Evolutionary conservation across 2,329 filamentous ascomycete species (phyloP).

Genomic region (Monilinia vaccinii-corymbosi): DNA sequence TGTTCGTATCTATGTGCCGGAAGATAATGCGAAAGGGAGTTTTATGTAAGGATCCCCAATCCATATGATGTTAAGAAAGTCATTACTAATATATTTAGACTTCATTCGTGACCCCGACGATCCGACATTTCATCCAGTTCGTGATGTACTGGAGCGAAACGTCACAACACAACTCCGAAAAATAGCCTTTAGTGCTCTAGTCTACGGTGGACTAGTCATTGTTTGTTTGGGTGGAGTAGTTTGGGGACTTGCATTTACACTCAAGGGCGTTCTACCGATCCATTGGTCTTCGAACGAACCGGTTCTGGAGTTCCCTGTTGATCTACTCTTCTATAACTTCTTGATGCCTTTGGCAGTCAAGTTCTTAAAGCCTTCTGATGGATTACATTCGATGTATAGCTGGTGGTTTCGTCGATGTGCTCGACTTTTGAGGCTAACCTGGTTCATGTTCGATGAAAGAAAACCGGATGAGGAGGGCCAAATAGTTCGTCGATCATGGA

Average conservation of each 20-base stretch:
- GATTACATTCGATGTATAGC: conserved; percentile 74
- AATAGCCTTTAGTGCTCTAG: conserved; percentile 89
- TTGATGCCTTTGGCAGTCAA: conserved; percentile 80
- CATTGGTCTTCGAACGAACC: conserved; percentile 91
- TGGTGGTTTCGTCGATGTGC: conserved; percentile 96
- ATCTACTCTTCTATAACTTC: conserved; percentile 94
- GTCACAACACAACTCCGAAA: conserved; percentile 90
- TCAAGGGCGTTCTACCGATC: conserved; percentile 71
- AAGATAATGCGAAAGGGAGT: conserved; percentile 96
- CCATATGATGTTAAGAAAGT: not conserved
- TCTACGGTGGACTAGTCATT: conserved; percentile 89
- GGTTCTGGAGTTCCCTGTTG: conserved; percentile 86
- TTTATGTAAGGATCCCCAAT: conserved; percentile 55
- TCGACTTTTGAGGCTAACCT: conserved; percentile 67
- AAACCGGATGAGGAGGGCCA: conserved; percentile 72
- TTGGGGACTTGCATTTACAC: conserved; percentile 69
- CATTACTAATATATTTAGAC: conserved; percentile 43
- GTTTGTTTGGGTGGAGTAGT: conserved; percentile 91
- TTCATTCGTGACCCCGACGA: conserved; percentile 98
- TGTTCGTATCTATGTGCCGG: conserved; percentile 98
- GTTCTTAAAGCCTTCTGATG: conserved; percentile 77
- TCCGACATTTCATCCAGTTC: conserved; percentile 94
- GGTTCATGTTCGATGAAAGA: conserved; percentile 87
- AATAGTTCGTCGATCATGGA: conserved; percentile 52
- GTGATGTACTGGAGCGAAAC: conserved; percentile 89